Evolutionary conservation across 352 stramenopile species (phyloP).

Genomic region (Phytopythium mirpurense): DNA sequence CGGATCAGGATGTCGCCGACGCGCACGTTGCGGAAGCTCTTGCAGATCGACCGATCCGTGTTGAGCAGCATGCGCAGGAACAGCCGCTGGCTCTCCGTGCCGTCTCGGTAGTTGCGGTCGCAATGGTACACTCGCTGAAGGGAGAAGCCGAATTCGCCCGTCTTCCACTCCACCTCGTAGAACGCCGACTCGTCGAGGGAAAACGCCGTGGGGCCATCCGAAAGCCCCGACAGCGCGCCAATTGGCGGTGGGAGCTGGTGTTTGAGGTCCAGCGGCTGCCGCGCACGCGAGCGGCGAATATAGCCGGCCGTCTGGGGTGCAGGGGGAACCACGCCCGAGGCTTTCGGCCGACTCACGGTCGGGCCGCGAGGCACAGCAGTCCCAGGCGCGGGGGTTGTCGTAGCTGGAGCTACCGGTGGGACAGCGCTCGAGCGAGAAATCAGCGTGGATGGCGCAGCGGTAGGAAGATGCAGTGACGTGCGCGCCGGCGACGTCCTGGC

Average conservation of each 20-base stretch:
- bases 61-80: slow-evolving; percentile 74
- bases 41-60: slow-evolving; percentile 63
- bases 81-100: slow-evolving; percentile 25
- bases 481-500: background rate
- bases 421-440: background rate
- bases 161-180: slow-evolving; percentile 58
- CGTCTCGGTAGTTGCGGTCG: slow-evolving; percentile 20
- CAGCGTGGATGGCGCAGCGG: background rate
- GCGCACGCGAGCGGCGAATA: slow-evolving; percentile 33
- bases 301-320: slow-evolving; percentile 17
- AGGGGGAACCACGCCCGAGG: slow-evolving; percentile 8
- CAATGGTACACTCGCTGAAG: slow-evolving; percentile 64
- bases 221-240: slow-evolving; percentile 49
- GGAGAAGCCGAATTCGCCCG: slow-evolving; percentile 68
- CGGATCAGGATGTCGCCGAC: slow-evolving; percentile 63
- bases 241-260: slow-evolving; percentile 58
- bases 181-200: slow-evolving; percentile 42
- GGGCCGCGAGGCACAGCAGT: slow-evolving; percentile 3
- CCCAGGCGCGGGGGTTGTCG: background rate
- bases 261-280: slow-evolving; percentile 41
- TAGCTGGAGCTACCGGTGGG: background rate
- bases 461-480: background rate
- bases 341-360: slow-evolving; percentile 13
- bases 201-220: slow-evolving; percentile 54
- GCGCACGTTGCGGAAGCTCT: slow-evolving; percentile 52